Evolutionary conservation across 306 rosid species (phyloP), one percentile per base, ranked within the genome.

Genomic region (Ochetophila trinervis): DNA sequence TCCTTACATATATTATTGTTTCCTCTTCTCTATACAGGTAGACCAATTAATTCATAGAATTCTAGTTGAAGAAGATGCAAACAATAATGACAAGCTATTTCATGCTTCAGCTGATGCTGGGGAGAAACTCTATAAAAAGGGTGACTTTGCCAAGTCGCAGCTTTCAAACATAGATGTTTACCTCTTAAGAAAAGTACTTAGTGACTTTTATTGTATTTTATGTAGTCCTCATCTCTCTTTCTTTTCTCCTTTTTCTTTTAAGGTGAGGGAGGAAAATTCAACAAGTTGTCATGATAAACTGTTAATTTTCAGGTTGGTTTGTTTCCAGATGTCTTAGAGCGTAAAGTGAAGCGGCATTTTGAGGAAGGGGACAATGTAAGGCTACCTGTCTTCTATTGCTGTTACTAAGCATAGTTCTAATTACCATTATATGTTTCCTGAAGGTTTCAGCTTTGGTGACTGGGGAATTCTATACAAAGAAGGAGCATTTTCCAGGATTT

Each of bases 391-490:
- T 74, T 75, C 64, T 23, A 8, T 16, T 72, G 32, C 48, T 35
- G 65, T 56, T 62, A 20, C 50, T 56, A 27, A 70, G 63, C 70
- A 47, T 35, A 51, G 27, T 58, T 36, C 70, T 69, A 59, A 64
- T 48, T 65, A 48, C 62, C 55, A 60, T 37, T 70, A 20, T 72
- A 56, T 70, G 37, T 34, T 70, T 35, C 66, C 42, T 76, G 44
- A 83, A 92, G 98, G 88, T 92, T 84, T 92, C 98, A 42, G 98
- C 98, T 53, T 62, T 92, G 73, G 82, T 92, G 68, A 89, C 98
- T 0, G 98, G 96, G 50, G 98, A 92, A 27, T 92, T 92, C 82
- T 92, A 92, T 74, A 84, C 96, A 4, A 89, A 87, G 79, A 92
- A 85, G 77, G 91, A 87, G 74, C 93, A 92, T 77, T 92, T 92